phyloP scores from a whole-genome alignment of 805 yeast genomes.

The Kuraishia piskuri region DNA sequence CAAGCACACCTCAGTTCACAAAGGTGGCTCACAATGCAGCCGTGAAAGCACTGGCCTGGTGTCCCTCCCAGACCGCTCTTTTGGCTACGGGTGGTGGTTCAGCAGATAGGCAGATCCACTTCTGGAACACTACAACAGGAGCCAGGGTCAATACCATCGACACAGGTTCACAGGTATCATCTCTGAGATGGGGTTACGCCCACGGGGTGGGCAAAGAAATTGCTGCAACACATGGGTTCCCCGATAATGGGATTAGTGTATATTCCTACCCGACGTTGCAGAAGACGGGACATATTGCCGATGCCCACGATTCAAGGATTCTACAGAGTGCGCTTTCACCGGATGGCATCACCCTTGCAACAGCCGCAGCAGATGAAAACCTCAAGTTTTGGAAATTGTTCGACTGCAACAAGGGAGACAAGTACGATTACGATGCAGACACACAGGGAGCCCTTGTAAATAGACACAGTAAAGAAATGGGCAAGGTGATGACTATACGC shows the following conservation, averaged over 20 bases:
- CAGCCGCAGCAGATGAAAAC: conserved; percentile 95
- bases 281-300: conserved; percentile 77
- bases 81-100: conserved; percentile 98
- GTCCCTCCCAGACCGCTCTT: conserved; percentile 74
- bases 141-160: conserved; percentile 78
- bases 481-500: conserved; percentile 44
- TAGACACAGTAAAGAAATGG: conserved; percentile 32
- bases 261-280: conserved; percentile 82
- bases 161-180: conserved; percentile 91
- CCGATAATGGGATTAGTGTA: conserved; percentile 73
- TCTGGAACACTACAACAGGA: conserved; percentile 94
- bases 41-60: conserved; percentile 92
- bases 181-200: conserved; percentile 83
- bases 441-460: conserved; percentile 21
- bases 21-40: conserved; percentile 87
- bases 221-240: conserved; percentile 91
- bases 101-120: conserved; percentile 77
- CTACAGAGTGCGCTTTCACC: conserved; percentile 80
- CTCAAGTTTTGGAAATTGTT: conserved; percentile 91
- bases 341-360: conserved; percentile 83
- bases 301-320: conserved; percentile 88
- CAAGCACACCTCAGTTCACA: conserved; percentile 55
- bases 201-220: conserved; percentile 71
- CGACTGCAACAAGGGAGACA: conserved; percentile 28
- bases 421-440: conserved; percentile 3